Evolutionary conservation across 2,329 filamentous ascomycete species (phyloP).

Genomic region (Trichoderma koningiopsis): DNA sequence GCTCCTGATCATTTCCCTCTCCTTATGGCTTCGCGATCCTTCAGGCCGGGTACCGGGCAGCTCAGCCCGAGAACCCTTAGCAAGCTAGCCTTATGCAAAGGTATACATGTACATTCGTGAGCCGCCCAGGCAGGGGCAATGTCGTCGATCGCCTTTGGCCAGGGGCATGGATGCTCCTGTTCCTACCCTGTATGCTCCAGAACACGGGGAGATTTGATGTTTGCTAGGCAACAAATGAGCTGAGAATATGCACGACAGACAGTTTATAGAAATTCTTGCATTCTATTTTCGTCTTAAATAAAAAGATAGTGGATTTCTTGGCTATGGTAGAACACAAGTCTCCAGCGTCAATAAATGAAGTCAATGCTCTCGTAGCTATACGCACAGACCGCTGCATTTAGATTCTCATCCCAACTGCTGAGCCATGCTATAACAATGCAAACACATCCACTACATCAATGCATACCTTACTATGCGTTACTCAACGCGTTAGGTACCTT

Average conservation of each 20-base stretch:
- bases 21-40: constrained; percentile 1
- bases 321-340: not conserved
- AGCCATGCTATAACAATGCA: not conserved
- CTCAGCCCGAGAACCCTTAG: not conserved
- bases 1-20: constrained; percentile 20
- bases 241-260: not conserved
- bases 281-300: not conserved
- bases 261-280: no score
- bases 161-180: not conserved
- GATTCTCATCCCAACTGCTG: not conserved
- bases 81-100: not conserved
- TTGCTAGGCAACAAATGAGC: constrained; percentile 7
- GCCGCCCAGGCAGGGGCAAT: constrained; percentile 16
- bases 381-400: constrained; percentile 11
- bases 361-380: not conserved
- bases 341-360: not conserved
- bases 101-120: not conserved
- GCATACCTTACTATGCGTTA: not conserved
- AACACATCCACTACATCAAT: not conserved
- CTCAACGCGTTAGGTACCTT: not conserved
- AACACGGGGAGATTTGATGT: constrained; percentile 11
- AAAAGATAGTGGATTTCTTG: not conserved
- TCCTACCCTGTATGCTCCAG: constrained; percentile 2
- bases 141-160: constrained; percentile 20
- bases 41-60: not conserved